A percentile compares a stretch with the other conserved stretches of the same genome.
phyloP scores from a whole-genome alignment of 495 filamentous ascomycete genomes.

The Recurvomyces mirabilis region DNA sequence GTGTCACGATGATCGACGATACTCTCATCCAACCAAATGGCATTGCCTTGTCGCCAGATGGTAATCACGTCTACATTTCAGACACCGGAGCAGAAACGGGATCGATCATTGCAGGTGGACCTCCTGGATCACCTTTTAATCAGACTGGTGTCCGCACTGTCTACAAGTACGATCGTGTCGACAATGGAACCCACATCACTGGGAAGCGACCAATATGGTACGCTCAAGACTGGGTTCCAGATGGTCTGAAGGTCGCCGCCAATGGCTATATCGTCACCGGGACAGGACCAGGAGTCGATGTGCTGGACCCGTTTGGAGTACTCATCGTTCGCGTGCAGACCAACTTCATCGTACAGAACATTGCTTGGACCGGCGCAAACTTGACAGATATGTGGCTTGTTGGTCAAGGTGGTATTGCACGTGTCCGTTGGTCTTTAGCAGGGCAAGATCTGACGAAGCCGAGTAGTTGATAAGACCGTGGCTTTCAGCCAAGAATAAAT shows the following conservation, averaged over 20 bases:
- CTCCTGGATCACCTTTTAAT: conserved; percentile 9
- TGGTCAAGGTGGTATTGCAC: conserved; percentile 12
- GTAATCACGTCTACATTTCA: conserved; percentile 34
- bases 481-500: too few relatives aligned
- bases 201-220: conserved; percentile 13
- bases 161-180: conserved; percentile 23
- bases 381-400: conserved; percentile 15
- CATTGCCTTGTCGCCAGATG: conserved; percentile 36
- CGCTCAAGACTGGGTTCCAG: conserved; percentile 15
- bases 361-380: conserved; percentile 15
- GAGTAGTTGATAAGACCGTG: too few relatives aligned
- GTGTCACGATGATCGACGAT: conserved; percentile 21
- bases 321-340: conserved; percentile 20
- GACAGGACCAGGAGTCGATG: conserved; percentile 20
- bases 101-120: conserved; percentile 3
- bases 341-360: conserved; percentile 24
- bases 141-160: conserved; percentile 10
- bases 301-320: conserved; percentile 22
- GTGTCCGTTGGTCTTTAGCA: conserved; percentile 9
- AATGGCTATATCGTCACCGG: conserved; percentile 24
- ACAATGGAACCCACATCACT: conserved; percentile 27
- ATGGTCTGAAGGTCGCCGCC: conserved; percentile 25
- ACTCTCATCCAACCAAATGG: conserved; percentile 33
- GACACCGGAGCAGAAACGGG: conserved; percentile 10
- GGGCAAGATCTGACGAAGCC: conserved; percentile 9